Conservation (phyloP, 2,329 filamentous ascomycete species). For the Penicillium sp. region DNA sequence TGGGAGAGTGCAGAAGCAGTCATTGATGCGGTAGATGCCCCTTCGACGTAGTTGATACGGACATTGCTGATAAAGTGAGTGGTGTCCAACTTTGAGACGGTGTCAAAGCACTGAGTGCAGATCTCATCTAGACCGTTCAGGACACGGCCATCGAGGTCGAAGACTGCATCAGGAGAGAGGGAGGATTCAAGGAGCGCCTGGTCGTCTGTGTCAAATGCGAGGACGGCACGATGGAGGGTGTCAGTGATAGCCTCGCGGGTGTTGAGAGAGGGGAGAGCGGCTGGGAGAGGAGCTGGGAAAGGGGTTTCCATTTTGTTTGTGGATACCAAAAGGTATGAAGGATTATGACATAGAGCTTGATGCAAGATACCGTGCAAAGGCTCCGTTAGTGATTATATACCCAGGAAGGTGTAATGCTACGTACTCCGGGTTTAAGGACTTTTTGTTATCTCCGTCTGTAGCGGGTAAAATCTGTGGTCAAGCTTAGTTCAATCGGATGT, state of each 20-base stretch:
- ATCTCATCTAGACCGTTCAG: slow-evolving; percentile 24
- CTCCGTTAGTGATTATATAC: not conserved
- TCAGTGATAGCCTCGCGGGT: slow-evolving; percentile 35
- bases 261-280: slow-evolving; percentile 16
- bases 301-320: not conserved
- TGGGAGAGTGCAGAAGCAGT: slow-evolving; percentile 21
- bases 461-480: too few species aligned
- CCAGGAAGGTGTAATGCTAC: too few species aligned
- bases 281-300: not conserved
- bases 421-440: too few species aligned
- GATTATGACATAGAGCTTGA: not conserved
- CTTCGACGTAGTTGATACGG: slow-evolving; percentile 18
- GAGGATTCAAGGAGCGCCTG: slow-evolving; percentile 30
- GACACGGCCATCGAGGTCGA: slow-evolving; percentile 19
- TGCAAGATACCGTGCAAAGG: not conserved
- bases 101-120: slow-evolving; percentile 15
- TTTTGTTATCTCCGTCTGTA: too few species aligned
- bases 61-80: slow-evolving; percentile 26
- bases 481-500: too few species aligned
- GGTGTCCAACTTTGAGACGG: slow-evolving; percentile 30
- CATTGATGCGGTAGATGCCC: slow-evolving; percentile 12
- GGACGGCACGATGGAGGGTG: slow-evolving; percentile 30
- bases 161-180: slow-evolving; percentile 21
- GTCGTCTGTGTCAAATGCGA: slow-evolving; percentile 30
- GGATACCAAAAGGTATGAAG: not conserved